Conservation (phyloP, 257 asterid genomes). For the Henckelia pumila region DNA sequence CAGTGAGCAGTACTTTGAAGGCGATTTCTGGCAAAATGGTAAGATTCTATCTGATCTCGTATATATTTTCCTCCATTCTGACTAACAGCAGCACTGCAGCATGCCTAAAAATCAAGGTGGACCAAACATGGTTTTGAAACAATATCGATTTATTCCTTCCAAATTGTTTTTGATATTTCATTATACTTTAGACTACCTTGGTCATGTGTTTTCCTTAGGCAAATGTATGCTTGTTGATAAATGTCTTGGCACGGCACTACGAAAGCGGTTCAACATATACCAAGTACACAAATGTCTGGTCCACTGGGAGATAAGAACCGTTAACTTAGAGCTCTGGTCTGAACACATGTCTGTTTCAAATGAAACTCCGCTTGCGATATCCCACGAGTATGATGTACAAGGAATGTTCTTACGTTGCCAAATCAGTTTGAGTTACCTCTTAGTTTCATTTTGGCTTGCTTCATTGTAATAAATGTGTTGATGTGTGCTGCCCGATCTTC, state of each 20-base stretch:
- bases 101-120: too few species aligned
- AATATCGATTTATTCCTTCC: too few species aligned
- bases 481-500: background rate
- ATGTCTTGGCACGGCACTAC: slow-evolving; percentile 57
- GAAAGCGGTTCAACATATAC: slow-evolving; percentile 56
- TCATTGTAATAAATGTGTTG: too few species aligned
- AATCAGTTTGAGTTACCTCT: background rate
- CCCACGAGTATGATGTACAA: slow-evolving; percentile 71
- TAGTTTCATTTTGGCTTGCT: background rate
- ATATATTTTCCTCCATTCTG: background rate
- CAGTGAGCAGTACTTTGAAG: slow-evolving; percentile 63
- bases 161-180: too few species aligned
- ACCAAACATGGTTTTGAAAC: too few species aligned
- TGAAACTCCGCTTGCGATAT: slow-evolving; percentile 63
- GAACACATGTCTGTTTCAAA: slow-evolving; percentile 85
- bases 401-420: slow-evolving; percentile 14
- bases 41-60: slow-evolving; percentile 7
- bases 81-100: too few species aligned
- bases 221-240: slow-evolving; percentile 88
- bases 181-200: too few species aligned
- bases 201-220: too few species aligned
- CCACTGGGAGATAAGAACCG: slow-evolving; percentile 80
- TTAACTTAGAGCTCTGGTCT: slow-evolving; percentile 89
- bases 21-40: slow-evolving; percentile 81
- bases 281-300: slow-evolving; percentile 69